These are phyloP conservation scores for Leishmania gerbilli DNA, from an alignment of 208 protist genomes.

Conservation along the genomic window DNA sequence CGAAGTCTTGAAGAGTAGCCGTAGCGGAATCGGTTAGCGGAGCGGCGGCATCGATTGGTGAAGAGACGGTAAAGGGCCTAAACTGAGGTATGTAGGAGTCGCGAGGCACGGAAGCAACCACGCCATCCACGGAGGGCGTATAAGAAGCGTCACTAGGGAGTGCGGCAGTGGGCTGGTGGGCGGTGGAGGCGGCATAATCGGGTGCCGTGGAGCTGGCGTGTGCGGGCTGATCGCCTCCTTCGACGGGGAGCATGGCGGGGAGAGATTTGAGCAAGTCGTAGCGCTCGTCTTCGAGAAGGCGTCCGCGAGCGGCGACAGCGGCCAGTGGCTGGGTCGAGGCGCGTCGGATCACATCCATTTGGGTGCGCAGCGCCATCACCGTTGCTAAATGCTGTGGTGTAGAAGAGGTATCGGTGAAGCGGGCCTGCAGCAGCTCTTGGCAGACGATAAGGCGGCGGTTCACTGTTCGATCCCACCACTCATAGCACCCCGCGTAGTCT, in stretches of 20 bases:
- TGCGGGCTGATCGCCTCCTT: neutral
- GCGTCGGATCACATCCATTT: slow-evolving; percentile 35
- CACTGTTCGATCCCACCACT: slow-evolving; percentile 59
- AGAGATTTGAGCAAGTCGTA: slow-evolving; percentile 50
- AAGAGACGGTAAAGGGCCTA: neutral
- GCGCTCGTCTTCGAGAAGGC: slow-evolving; percentile 51
- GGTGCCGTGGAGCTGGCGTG: neutral
- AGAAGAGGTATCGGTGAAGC: neutral
- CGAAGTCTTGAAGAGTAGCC: neutral
- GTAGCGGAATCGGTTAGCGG: neutral
- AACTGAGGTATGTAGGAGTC: slow-evolving; percentile 6
- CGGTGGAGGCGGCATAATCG: neutral
- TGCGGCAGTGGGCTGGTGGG: neutral
- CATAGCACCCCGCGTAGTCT: slow-evolving; percentile 59
- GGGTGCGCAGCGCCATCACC: slow-evolving; percentile 8
- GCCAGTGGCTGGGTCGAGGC: slow-evolving; percentile 44
- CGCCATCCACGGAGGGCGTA: too few relatives aligned
- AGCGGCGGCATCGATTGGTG: neutral
- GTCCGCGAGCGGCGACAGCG: slow-evolving; percentile 40
- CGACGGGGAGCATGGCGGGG: neutral
- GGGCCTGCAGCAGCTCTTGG: slow-evolving; percentile 33
- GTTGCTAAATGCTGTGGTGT: slow-evolving; percentile 7
- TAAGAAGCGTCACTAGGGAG: neutral
- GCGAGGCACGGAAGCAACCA: neutral
- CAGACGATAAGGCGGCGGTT: slow-evolving; percentile 46